phyloP scores from a whole-genome alignment of 495 filamentous ascomycete species.

The Tuber microsphaerosporum region DNA sequence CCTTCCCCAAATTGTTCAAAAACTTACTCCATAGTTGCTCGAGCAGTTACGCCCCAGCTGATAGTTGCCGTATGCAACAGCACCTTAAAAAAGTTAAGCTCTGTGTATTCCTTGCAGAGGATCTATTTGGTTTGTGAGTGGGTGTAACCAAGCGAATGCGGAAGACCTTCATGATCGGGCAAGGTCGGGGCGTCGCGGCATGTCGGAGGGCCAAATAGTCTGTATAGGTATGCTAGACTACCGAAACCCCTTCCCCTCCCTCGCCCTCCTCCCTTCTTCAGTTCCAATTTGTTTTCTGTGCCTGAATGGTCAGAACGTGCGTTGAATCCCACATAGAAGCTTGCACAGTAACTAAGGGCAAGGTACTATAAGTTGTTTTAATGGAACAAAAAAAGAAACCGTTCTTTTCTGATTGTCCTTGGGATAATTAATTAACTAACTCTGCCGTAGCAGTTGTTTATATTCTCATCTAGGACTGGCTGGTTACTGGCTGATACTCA shows the following conservation, averaged over 20 bases:
- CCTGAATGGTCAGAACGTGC: background rate
- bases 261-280: background rate
- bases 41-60: background rate
- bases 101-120: constrained; percentile 2
- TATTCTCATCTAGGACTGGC: constrained; percentile 1
- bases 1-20: background rate
- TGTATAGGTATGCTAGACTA: background rate
- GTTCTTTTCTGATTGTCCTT: background rate
- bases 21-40: background rate
- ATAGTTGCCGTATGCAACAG: background rate
- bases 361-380: background rate
- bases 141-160: background rate
- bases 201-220: background rate
- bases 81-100: constrained; percentile 7
- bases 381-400: background rate
- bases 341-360: background rate
- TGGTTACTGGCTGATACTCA: background rate
- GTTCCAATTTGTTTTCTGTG: background rate
- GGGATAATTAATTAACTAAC: background rate
- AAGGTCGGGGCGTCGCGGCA: background rate
- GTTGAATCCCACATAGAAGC: background rate
- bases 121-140: background rate
- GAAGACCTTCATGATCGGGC: background rate
- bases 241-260: background rate
- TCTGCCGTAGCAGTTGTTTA: background rate